These are phyloP conservation scores for Suhomyces choctaworum DNA, from an alignment of 1,139 yeast species.

Conservation along the genomic window DNA sequence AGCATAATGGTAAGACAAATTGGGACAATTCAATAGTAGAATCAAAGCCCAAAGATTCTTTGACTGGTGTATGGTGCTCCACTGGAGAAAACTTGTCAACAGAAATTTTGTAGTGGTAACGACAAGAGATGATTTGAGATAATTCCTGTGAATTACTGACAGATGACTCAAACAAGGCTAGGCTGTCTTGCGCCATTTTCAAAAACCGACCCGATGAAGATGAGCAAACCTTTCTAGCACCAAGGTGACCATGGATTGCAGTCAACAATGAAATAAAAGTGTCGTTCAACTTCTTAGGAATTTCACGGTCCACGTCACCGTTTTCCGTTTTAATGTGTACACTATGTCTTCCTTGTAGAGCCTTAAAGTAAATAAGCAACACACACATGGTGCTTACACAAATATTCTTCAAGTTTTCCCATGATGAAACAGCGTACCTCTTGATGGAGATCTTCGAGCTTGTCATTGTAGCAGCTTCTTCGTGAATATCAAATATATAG, in stretches of 20 bases:
- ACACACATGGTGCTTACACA: conserved; percentile 45
- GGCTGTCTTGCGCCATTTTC: conserved; percentile 54
- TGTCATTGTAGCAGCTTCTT: conserved; percentile 49
- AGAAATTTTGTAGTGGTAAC: conserved; percentile 66
- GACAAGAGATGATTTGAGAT: conserved; percentile 74
- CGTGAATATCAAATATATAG: conserved; percentile 49
- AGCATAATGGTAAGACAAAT: conserved; percentile 63
- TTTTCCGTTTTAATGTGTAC: neutral
- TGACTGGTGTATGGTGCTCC: conserved; percentile 62
- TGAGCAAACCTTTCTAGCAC: conserved; percentile 68
- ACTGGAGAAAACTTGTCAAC: conserved; percentile 61
- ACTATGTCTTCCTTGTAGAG: conserved; percentile 2
- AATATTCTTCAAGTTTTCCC: conserved; percentile 52
- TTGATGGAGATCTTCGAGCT: conserved; percentile 32
- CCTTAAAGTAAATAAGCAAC: conserved; percentile 35
- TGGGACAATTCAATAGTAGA: conserved; percentile 61
- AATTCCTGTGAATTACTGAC: conserved; percentile 53
- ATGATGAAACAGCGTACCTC: conserved; percentile 31
- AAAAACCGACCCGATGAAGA: conserved; percentile 63
- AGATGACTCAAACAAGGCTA: conserved; percentile 40
- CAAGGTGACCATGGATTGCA: conserved; percentile 69
- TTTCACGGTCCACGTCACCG: neutral
- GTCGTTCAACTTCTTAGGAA: neutral
- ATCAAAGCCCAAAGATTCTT: conserved; percentile 30
- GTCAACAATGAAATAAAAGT: conserved; percentile 2